Conservation (phyloP, 306 rosid species). For the Fagus crenata region DNA sequence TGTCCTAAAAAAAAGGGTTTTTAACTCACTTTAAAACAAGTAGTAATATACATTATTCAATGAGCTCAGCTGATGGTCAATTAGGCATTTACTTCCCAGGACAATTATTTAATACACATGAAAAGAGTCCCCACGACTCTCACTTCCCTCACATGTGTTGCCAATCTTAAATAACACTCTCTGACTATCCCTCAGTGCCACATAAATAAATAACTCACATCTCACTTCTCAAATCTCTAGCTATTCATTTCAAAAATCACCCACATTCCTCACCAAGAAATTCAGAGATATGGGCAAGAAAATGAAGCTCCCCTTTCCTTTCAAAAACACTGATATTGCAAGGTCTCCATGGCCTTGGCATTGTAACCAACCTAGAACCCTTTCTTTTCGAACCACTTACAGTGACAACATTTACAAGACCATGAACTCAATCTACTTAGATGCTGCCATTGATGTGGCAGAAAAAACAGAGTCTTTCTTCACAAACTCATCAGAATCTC, state of each 20-base stretch:
- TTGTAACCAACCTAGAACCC: conserved; percentile 70
- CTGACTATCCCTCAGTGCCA: conserved; percentile 56
- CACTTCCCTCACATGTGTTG: conserved; percentile 6
- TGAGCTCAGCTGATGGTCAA: conserved; percentile 19
- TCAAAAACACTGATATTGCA: conserved; percentile 35
- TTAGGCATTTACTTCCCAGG: neutral
- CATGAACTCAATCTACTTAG: conserved; percentile 53
- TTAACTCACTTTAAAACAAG: no score
- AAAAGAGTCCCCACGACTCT: neutral
- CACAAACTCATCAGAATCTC: conserved; percentile 40
- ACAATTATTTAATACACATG: neutral
- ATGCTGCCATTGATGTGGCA: conserved; percentile 18
- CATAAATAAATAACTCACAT: conserved; percentile 32
- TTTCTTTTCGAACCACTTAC: conserved; percentile 52
- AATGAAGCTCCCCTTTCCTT: conserved; percentile 66
- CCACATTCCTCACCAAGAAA: conserved; percentile 14
- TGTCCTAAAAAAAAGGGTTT: no score
- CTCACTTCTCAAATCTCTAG: conserved; percentile 25
- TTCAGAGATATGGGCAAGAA: conserved; percentile 46
- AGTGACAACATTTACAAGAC: conserved; percentile 39
- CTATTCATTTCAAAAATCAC: conserved; percentile 13
- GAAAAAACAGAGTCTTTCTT: conserved; percentile 30
- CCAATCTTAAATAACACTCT: conserved; percentile 31
- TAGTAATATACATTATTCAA: neutral
- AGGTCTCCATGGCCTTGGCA: conserved; percentile 65